A percentile compares a stretch with the other conserved stretches of the same genome.
Conservation (phyloP, 2,329 filamentous ascomycete species). For the Bisporella sp. region DNA sequence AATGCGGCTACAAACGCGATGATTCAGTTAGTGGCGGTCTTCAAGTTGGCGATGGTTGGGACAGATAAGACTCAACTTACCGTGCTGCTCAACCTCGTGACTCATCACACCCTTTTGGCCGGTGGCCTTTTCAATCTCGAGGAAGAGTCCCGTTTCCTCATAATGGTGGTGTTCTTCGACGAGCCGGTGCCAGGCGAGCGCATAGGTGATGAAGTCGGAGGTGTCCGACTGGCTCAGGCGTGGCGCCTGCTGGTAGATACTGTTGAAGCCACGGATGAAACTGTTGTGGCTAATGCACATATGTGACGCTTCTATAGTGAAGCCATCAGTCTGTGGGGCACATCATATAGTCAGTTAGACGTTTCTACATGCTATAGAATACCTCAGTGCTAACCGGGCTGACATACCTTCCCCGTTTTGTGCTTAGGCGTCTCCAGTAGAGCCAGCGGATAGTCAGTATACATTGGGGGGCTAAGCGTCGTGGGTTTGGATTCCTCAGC, state of each 20-base stretch:
- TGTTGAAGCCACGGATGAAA: conserved; percentile 57
- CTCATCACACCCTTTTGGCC: conserved; percentile 15
- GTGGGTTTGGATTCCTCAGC: not conserved
- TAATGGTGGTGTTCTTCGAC: conserved; percentile 34
- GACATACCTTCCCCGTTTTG: conserved; percentile 2
- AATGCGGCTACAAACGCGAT: conserved; percentile 7
- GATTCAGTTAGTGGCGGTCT: not conserved
- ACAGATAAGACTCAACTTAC: conserved; percentile 1
- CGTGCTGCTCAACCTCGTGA: conserved; percentile 13
- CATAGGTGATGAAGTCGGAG: conserved; percentile 50
- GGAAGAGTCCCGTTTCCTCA: conserved; percentile 15
- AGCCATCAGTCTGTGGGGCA: conserved; percentile 30
- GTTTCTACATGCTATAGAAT: not conserved
- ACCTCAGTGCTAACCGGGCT: not conserved
- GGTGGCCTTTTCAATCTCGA: conserved; percentile 6
- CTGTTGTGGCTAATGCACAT: conserved; percentile 57
- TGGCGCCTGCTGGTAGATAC: conserved; percentile 53
- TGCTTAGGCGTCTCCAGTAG: conserved; percentile 1
- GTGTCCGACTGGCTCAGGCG: conserved; percentile 44
- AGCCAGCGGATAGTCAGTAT: not conserved
- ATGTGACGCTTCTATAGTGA: conserved; percentile 51
- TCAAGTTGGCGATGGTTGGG: not conserved
- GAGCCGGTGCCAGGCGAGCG: conserved; percentile 50
- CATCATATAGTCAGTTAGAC: not conserved
- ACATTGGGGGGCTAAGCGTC: not conserved